Evolutionary conservation across 108 stramenopile species (phyloP).

Genomic region (Chaetoceros muelleri): DNA sequence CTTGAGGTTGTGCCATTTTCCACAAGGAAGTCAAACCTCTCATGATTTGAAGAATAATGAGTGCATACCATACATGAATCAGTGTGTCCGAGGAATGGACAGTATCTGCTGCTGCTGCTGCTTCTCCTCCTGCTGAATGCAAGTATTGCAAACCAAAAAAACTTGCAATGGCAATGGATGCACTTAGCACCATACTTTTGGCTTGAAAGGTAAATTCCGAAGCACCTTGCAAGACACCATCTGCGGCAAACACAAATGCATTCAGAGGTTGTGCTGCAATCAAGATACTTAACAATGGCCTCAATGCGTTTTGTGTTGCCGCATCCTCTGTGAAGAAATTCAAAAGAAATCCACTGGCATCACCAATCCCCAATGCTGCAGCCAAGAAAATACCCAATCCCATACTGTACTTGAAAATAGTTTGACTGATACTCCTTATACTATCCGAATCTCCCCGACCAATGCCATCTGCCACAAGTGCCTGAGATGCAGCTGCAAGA

Average conservation of each 20-base stretch:
- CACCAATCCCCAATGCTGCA: conserved; percentile 33
- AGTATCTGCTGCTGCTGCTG: conserved; percentile 8
- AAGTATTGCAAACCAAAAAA: conserved; percentile 37
- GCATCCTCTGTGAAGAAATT: conserved; percentile 60
- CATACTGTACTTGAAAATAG: conserved; percentile 59
- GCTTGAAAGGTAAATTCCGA: conserved; percentile 75
- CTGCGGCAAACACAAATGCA: conserved; percentile 76
- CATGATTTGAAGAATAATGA: conserved; percentile 67
- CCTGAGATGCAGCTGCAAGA: conserved; percentile 71
- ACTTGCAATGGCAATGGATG: conserved; percentile 27
- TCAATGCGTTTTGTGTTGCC: conserved; percentile 40
- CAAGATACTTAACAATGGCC: conserved; percentile 49
- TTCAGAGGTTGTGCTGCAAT: conserved; percentile 76
- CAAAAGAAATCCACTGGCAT: conserved; percentile 41
- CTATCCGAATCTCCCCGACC: conserved; percentile 36
- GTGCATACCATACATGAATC: conserved; percentile 60
- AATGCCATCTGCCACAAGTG: conserved; percentile 69
- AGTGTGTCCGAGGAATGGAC: conserved; percentile 46
- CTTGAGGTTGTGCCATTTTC: conserved; percentile 49
- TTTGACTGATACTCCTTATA: conserved; percentile 36
- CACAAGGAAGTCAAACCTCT: conserved; percentile 65
- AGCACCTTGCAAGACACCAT: conserved; percentile 81
- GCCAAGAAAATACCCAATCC: conserved; percentile 45
- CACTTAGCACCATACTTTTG: conserved; percentile 69
- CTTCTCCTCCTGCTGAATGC: conserved; percentile 1